phyloP scores from a whole-genome alignment of 169 alveolate species.

The Perkinsus chesapeaki region DNA sequence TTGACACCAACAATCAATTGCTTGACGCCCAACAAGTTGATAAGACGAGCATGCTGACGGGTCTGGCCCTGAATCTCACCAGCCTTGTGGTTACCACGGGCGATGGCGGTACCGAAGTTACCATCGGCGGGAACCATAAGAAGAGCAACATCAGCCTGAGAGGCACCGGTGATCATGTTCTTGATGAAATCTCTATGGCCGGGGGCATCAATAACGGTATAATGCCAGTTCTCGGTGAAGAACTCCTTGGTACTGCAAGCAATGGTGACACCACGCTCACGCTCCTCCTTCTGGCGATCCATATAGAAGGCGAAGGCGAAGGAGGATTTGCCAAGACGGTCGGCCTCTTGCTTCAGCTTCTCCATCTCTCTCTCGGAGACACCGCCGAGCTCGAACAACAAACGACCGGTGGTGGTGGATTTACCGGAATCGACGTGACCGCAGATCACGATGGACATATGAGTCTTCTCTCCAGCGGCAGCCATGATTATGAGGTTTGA shows the following conservation, averaged over 20 bases:
- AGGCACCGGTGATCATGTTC: slow-evolving; percentile 96
- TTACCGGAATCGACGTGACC: slow-evolving; percentile 98
- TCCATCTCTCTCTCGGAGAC: slow-evolving; percentile 89
- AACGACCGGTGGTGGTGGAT: slow-evolving; percentile 92
- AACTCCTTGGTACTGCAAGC: slow-evolving; percentile 94
- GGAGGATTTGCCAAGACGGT: slow-evolving; percentile 88
- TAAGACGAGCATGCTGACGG: slow-evolving; percentile 96
- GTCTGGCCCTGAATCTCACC: slow-evolving; percentile 82
- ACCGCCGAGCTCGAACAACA: slow-evolving; percentile 91
- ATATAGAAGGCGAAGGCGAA: slow-evolving; percentile 97
- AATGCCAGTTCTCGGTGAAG: slow-evolving; percentile 86
- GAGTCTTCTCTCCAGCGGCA: slow-evolving; percentile 65
- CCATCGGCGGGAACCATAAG: slow-evolving; percentile 88
- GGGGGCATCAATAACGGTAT: slow-evolving; percentile 92
- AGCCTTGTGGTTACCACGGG: slow-evolving; percentile 34
- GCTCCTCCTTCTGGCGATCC: slow-evolving; percentile 95
- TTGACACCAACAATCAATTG: slow-evolving; percentile 92
- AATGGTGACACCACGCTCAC: slow-evolving; percentile 98
- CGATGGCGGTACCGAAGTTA: slow-evolving; percentile 29
- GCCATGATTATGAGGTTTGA: neutral
- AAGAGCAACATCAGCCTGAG: slow-evolving; percentile 93
- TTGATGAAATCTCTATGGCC: slow-evolving; percentile 95
- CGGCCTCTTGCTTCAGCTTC: slow-evolving; percentile 88
- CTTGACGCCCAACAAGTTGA: slow-evolving; percentile 97
- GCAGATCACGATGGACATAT: slow-evolving; percentile 85